Conservation (phyloP, 73 alveolate species). For the Tetrahymena borealis region DNA sequence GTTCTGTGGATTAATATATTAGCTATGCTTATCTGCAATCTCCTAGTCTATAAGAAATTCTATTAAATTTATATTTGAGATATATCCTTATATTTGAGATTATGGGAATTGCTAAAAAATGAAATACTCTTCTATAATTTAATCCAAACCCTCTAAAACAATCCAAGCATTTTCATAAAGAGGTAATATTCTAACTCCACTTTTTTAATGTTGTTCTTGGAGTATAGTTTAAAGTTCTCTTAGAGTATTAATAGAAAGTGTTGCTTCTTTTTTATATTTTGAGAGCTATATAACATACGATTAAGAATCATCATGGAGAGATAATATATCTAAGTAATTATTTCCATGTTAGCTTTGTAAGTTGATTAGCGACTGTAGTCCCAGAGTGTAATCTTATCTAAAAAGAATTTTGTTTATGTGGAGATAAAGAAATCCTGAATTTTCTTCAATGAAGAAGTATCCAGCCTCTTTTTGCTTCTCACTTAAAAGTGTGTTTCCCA, state of each 20-base stretch:
- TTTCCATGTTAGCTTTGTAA: background rate
- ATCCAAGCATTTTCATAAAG: background rate
- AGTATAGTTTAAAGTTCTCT: background rate
- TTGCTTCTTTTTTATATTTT: background rate
- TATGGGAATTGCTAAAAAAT: background rate
- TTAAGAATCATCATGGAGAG: background rate
- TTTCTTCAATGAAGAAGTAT: background rate
- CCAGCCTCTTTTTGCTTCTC: background rate
- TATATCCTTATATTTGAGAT: background rate
- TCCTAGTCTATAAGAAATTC: background rate
- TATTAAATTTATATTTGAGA: background rate
- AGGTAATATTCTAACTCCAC: background rate
- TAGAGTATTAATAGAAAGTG: background rate
- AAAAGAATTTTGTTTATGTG: background rate
- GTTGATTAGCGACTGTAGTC: background rate
- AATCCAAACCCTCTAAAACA: background rate
- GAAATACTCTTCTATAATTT: background rate
- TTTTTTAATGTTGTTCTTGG: background rate
- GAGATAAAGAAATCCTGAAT: background rate
- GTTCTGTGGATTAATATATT: background rate
- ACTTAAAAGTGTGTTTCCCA: background rate
- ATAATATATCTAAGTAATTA: background rate
- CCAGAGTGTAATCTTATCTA: background rate
- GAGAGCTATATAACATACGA: background rate
- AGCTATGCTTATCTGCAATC: background rate